Base-by-base conservation (phyloP, 1,139 yeast species). In the Yamadazyma dushanensis region DNA sequence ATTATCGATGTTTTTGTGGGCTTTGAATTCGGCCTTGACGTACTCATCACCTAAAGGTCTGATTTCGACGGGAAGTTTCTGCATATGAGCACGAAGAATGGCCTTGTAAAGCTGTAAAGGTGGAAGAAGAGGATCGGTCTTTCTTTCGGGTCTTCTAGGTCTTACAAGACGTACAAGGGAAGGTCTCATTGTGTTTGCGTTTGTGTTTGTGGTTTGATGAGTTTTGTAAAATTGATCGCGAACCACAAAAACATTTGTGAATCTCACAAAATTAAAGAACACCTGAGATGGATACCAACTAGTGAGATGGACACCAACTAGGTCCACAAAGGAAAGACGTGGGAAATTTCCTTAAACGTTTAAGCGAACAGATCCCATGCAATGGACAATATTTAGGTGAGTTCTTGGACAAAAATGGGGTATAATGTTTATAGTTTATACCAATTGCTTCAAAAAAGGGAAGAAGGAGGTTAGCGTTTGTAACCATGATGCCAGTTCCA, bases 21-120 rank as follows among this genome's bases (percentile, higher is more conserved):
- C 83, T 47, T 80, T 79, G 66, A 92, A 92, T 61, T 92, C 98
- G 18, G 83, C 77, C 54, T 82, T 86, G 38, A 92, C 96, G 59
- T 92, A 92, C 47, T 79, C 75, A 57, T 92, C 97, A 4, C 98
- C 98, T 23, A 92, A 70, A 30, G 80, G 72, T 38, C 95, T 70
- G 46, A 85, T 83, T 36, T 81, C 80, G 3, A 63, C 58, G 0
- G 95, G 95, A 25, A 90, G 66, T 29, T 64, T 60, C 39, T 63
- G 67, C 20, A 72, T 59, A 56, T 92, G 97, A 1, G 96, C 90
- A 37, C 97, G 68, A 39, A 94, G 68, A 29, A 92, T 80, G 13
- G 83, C 74, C 37, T 87, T 71, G 64, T 87, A 92, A 26, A 92
- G 74, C 30, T 70, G 70, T 26, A 89, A 61, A 0, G 98, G 98